These are phyloP conservation scores for Nicotiana tomentosiformis DNA, from an alignment of 257 asterid genomes.

Conservation along the genomic window DNA sequence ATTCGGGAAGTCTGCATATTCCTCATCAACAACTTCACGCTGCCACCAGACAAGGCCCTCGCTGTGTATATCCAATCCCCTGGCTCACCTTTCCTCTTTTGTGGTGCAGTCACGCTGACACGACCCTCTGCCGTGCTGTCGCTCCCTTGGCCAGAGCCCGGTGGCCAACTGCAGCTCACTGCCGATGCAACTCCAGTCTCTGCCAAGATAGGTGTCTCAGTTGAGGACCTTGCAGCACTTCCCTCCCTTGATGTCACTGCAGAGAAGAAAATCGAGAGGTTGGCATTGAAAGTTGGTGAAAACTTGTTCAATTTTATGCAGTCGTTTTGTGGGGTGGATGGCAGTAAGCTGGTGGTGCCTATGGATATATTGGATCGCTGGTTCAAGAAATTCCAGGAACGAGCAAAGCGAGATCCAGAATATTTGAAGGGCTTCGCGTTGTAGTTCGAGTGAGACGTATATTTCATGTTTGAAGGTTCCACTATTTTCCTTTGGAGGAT, in stretches of 20 bases:
- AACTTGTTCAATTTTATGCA: conserved; percentile 93
- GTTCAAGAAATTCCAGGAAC: conserved; percentile 95
- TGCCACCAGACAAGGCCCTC: conserved; percentile 91
- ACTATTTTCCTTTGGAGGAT: neutral
- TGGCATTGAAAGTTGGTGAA: conserved; percentile 94
- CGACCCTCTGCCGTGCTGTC: conserved; percentile 95
- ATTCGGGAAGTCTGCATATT: conserved; percentile 82
- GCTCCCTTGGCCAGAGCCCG: conserved; percentile 90
- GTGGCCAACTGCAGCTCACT: conserved; percentile 49
- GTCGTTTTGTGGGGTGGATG: conserved; percentile 92
- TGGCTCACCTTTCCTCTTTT: conserved; percentile 72
- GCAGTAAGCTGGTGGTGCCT: conserved; percentile 85
- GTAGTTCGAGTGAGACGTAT: conserved; percentile 22
- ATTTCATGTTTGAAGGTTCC: neutral
- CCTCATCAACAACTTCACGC: conserved; percentile 63
- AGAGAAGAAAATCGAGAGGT: conserved; percentile 75
- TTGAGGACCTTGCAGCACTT: conserved; percentile 72
- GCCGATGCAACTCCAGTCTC: conserved; percentile 61
- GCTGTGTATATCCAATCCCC: conserved; percentile 93
- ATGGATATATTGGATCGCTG: conserved; percentile 91
- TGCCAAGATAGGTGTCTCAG: conserved; percentile 82
- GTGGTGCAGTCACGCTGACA: conserved; percentile 79
- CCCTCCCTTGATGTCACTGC: conserved; percentile 85
- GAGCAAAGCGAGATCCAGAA: conserved; percentile 89
- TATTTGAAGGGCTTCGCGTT: conserved; percentile 77